A percentile compares a stretch with the other conserved stretches of the same genome.
Evolutionary conservation across 768 basidiomycete genomes (phyloP).

Genomic region (Pleurotus tuber-regium): DNA sequence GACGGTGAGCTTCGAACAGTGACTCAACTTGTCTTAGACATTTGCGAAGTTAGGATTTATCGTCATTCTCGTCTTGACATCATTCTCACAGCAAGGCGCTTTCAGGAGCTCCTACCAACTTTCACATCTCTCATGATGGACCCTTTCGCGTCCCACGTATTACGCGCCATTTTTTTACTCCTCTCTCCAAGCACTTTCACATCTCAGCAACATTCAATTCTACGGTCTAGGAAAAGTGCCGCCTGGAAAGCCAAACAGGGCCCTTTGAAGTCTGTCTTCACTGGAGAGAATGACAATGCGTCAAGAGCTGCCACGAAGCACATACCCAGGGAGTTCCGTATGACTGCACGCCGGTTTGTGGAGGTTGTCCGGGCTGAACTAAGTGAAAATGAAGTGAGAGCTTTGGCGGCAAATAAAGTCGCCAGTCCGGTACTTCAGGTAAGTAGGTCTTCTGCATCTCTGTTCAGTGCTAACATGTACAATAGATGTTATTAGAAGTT

Average conservation of each 20-base stretch:
- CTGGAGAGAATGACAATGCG: conserved; percentile 36
- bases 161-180: conserved; percentile 76
- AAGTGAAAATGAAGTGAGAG: conserved; percentile 71
- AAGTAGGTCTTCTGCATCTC: conserved; percentile 16
- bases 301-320: conserved; percentile 22
- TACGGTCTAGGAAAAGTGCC: conserved; percentile 85
- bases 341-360: conserved; percentile 46
- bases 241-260: conserved; percentile 83
- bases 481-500: conserved; percentile 77
- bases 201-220: conserved; percentile 27
- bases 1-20: conserved; percentile 67
- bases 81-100: background rate
- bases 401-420: conserved; percentile 71
- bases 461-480: conserved; percentile 4
- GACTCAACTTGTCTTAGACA: conserved; percentile 60
- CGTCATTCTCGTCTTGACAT: conserved; percentile 8
- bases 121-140: conserved; percentile 72
- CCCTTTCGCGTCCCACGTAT: conserved; percentile 87
- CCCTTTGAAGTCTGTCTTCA: conserved; percentile 77
- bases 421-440: conserved; percentile 80
- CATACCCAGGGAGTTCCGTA: conserved; percentile 48
- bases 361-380: conserved; percentile 48
- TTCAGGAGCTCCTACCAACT: conserved; percentile 67
- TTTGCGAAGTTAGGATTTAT: conserved; percentile 51
- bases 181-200: conserved; percentile 57